Evolutionary conservation across 2,329 filamentous ascomycete genomes (phyloP), one percentile per base, ranked within the genome.

Genomic region (Aureobasidium sp.): DNA sequence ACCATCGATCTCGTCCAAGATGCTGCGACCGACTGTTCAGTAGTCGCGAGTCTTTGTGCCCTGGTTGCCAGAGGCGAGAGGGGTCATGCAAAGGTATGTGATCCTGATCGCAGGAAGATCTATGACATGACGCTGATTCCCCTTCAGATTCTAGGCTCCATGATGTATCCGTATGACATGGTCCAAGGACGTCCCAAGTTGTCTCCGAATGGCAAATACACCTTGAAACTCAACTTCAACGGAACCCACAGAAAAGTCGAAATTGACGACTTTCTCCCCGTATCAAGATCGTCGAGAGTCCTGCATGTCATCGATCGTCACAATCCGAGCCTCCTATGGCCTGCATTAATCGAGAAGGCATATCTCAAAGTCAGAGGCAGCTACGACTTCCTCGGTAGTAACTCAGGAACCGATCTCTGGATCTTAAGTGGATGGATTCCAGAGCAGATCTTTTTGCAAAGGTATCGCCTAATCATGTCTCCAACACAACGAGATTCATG

Each of bases 341-440:
- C 94, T 6, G 91, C 93, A 2, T 79, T 99, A 5, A 78, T 97
- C 17, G 94, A 99, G 72, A 99, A 99, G 71, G 94, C 94, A 0
- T 99, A 99, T 68, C 79, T 99, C 1, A 99, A 97, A 77, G 85
- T 97, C 12, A 85, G 93, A 61, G 94, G 94, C 31, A 94, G 94
- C 37, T 99, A 99, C 72, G 92, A 99, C 70, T 99, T 99, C 67
- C 93, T 94, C 0, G 94, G 94, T 8, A 97, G 94, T 70, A 97
- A 97, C 72, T 97, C 93, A 0, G 92, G 91, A 12, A 97, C 93
- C 2, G 94, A 99, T 74, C 77, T 99, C 4, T 96, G 90, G 85
- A 88, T 95, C 1, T 76, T 99, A 60, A 96, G 89, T 0, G 93
- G 94, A 33, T 99, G 94, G 94, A 91, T 99, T 54, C 94, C 94